Evolutionary conservation across 169 alveolate genomes (phyloP).

Genomic region (Perkinsus chesapeaki): DNA sequence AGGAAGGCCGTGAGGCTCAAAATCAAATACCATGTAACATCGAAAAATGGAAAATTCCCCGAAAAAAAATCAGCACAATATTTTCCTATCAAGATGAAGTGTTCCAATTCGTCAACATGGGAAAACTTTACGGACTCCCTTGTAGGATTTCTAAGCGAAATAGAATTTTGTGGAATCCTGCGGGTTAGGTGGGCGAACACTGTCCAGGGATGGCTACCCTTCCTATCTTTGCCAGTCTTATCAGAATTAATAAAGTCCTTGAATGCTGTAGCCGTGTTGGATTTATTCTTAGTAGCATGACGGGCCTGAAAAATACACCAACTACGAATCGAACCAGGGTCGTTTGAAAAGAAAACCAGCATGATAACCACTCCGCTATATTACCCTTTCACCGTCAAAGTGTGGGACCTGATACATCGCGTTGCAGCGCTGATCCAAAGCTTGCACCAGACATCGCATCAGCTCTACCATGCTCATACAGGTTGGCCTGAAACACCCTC

Average conservation of each 20-base stretch:
- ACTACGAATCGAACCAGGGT: not conserved
- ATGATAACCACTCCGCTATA: not conserved
- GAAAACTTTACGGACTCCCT: no score
- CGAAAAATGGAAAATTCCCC: no score
- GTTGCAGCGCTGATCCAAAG: slow-evolving; percentile 58
- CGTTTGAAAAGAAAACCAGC: not conserved
- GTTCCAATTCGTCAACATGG: no score
- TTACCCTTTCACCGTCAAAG: slow-evolving; percentile 55
- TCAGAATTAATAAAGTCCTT: not conserved
- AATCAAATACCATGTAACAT: no score
- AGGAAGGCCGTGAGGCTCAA: no score
- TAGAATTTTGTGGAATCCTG: no score
- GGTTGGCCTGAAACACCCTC: not conserved
- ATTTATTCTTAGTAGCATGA: not conserved
- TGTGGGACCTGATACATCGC: slow-evolving; percentile 78
- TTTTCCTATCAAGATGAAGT: no score
- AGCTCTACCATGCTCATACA: slow-evolving; percentile 50
- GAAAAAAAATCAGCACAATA: no score
- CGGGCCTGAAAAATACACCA: not conserved
- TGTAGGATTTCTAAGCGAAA: no score
- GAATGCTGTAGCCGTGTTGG: not conserved
- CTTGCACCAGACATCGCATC: slow-evolving; percentile 75
- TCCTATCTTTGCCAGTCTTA: not conserved
- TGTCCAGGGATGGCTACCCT: not conserved
- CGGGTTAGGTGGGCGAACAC: no score